These are phyloP conservation scores for Backusella tuberculispora DNA, from an alignment of 192 early-diverging fungal species.

Conservation along the genomic window DNA sequence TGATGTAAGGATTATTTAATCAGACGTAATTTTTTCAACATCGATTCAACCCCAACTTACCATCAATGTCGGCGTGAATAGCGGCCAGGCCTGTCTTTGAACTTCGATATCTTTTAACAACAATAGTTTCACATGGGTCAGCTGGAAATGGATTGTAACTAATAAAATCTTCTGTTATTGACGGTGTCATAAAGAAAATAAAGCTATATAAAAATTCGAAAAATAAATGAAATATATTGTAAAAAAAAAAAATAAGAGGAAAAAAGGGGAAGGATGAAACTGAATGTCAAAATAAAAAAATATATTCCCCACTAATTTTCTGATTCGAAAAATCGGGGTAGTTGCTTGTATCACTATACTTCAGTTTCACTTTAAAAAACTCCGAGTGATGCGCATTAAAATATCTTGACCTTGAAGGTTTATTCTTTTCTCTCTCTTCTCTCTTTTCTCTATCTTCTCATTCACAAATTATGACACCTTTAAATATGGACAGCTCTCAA, in stretches of 20 bases:
- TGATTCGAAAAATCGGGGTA: neutral
- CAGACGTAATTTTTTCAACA: slow-evolving; percentile 9
- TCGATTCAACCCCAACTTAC: slow-evolving; percentile 28
- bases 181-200: slow-evolving; percentile 4
- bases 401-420: neutral
- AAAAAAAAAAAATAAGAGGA: slow-evolving; percentile 18
- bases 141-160: slow-evolving; percentile 41
- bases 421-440: neutral
- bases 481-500: neutral
- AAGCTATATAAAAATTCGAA: neutral
- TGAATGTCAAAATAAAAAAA: slow-evolving; percentile 19
- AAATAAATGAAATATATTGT: slow-evolving; percentile 1
- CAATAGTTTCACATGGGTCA: slow-evolving; percentile 50
- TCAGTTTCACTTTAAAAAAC: slow-evolving; percentile 4
- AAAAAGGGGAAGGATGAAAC: slow-evolving; percentile 20
- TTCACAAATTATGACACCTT: neutral
- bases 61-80: slow-evolving; percentile 54
- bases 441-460: neutral
- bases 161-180: slow-evolving; percentile 23
- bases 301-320: neutral
- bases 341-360: neutral
- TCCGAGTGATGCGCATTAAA: slow-evolving; percentile 9
- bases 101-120: slow-evolving; percentile 53
- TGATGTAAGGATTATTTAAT: slow-evolving; percentile 10
- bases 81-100: slow-evolving; percentile 53